Evolutionary conservation across 805 yeast genomes (phyloP), one percentile per base, ranked within the genome.

Genomic region (Blastobotrys mokoenaii): DNA sequence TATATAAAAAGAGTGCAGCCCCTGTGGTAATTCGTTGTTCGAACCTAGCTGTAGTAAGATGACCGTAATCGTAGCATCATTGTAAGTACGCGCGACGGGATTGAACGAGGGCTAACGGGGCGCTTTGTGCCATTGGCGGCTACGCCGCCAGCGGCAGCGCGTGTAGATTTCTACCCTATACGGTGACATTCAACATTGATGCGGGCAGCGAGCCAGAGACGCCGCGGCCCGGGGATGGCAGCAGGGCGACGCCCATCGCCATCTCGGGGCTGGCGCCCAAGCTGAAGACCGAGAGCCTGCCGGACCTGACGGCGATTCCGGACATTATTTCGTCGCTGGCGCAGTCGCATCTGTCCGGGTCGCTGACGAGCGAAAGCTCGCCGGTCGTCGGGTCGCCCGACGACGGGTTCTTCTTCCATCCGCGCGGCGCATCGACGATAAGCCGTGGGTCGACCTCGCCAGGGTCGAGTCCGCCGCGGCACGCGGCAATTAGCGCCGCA

Each of bases 211-310:
- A 10, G 17, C 27, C 27, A 22, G 27, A 22, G 27, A 22, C 27
- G 7, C 27, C 27, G 27, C 27, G 27, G 4, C 7, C 27, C 27
- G 8, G 7, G 7, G 22, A 35, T 4, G 22, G 18, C 22, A 18
- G 11, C 9, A 14, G 4, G 12, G 12, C 29, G 11, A 16, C 25
- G 14, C 75, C 80, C 7, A 56, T 58, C 6, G 80, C 80, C 12
- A 39, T 39, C 35, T 71, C 54, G 20, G 36, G 5, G 6, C 41
- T 17, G 17, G 22, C 12, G 27, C 27, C 8, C 7, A 22, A 22
- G 8, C 27, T 4, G 8, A 4, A 22, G 27, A 22, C 27, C 27
- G 27, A 22, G 27, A 22, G 27, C 8, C 27, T 22, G 27, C 12
- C 15, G 32, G 38, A n/a, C 41, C 20, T 17, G 31, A n/a, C 45